Conservation (phyloP, 2,329 filamentous ascomycete genomes). For the Diplodia scrobiculata region DNA sequence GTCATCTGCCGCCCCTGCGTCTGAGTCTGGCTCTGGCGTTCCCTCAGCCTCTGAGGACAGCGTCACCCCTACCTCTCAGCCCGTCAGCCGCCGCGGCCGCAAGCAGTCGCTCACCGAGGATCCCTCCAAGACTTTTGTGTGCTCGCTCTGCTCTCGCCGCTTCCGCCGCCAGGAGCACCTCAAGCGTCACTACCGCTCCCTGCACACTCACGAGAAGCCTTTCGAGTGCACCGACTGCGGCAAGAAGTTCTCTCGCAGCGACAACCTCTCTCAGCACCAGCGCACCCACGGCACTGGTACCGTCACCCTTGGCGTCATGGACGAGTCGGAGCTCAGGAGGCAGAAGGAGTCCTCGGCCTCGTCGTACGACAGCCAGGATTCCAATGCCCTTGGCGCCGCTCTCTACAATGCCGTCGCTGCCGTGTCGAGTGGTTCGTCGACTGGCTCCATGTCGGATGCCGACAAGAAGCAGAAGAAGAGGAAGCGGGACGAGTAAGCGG, state of each 20-base stretch:
- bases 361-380: slow-evolving; percentile 42
- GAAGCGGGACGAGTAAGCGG: slow-evolving; percentile 65
- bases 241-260: slow-evolving; percentile 98
- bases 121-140: slow-evolving; percentile 97
- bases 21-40: slow-evolving; percentile 50
- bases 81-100: slow-evolving; percentile 86
- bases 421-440: slow-evolving; percentile 37
- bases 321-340: slow-evolving; percentile 61
- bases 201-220: slow-evolving; percentile 98
- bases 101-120: slow-evolving; percentile 99
- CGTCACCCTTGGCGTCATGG: slow-evolving; percentile 86
- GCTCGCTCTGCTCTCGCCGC: slow-evolving; percentile 91
- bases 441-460: slow-evolving; percentile 46
- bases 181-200: slow-evolving; percentile 96
- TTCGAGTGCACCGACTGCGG: slow-evolving; percentile 97
- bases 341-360: slow-evolving; percentile 32
- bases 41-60: slow-evolving; percentile 51
- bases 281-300: slow-evolving; percentile 89
- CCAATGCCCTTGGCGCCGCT: slow-evolving; percentile 44
- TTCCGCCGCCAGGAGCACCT: slow-evolving; percentile 98
- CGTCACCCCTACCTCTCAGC: slow-evolving; percentile 45
- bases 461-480: slow-evolving; percentile 59
- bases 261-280: slow-evolving; percentile 95
- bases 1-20: slow-evolving; percentile 39
- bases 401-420: slow-evolving; percentile 45